Evolutionary conservation across 1,139 yeast genomes (phyloP), one percentile per base, ranked within the genome.

Genomic region (Diutina neorugosa): DNA sequence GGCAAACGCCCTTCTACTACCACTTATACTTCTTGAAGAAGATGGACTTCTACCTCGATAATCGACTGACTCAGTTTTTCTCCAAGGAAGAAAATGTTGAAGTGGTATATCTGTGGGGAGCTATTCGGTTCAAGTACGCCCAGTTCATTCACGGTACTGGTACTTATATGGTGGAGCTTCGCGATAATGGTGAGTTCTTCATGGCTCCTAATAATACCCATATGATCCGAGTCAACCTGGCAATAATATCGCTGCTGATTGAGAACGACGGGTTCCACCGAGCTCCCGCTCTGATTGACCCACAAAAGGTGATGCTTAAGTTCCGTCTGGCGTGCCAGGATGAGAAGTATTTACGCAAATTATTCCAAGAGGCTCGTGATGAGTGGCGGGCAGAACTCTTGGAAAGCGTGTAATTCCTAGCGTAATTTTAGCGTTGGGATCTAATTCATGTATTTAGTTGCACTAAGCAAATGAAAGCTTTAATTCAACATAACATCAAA

Each of bases 61-160:
- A 86, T 61, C 71, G 96, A 56, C 88, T 94, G 0, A 82, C 96
- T 2, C 67, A 69, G 54, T 84, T 75, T 59, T 78, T 85, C 63
- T 73, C 71, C 65, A 70, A 69, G 53, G 79, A 46, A 11, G 50
- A 74, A 44, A 71, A 76, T 51, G 77, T 79, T 53, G 81, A 80
- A 44, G 79, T 88, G 31, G 66, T 76, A 16, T 91, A 90, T 65
- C 87, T 96, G 43, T 93, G 98, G 98, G 98, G 98, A 2, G 80
- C 77, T 55, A 96, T 96, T 1, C 73, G 74, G 23, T 91, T 87
- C 69, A 81, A 84, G 59, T 86, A 80, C 64, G 89, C 91, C 1
- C 98, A 94, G 66, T 94, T 86, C 62, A 84, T 94, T 54, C 98
- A 94, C 66, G 78, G 75, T 57, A 82, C 96, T 0, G 99, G 98